phyloP scores from a whole-genome alignment of 129 eudicot species.

The Glebionis coronaria region DNA sequence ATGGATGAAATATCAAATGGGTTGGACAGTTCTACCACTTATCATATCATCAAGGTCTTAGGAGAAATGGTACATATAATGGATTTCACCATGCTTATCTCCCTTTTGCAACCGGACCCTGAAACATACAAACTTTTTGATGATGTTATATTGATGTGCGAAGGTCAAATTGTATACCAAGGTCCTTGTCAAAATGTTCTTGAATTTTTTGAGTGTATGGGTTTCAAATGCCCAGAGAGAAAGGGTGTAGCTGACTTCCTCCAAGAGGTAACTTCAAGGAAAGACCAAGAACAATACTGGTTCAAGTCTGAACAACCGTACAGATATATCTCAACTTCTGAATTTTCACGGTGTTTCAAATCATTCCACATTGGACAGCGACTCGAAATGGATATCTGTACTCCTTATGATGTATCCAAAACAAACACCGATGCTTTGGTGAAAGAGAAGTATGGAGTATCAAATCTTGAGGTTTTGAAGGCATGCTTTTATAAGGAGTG shows the following conservation, averaged over 20 bases:
- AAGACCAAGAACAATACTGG: slow-evolving; percentile 31
- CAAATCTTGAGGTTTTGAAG: slow-evolving; percentile 24
- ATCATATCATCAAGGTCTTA: slow-evolving; percentile 20
- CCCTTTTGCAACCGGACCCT: slow-evolving; percentile 30
- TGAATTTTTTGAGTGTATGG: slow-evolving; percentile 16
- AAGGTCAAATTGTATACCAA: slow-evolving; percentile 30
- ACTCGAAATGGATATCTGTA: slow-evolving; percentile 14
- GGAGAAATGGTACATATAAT: slow-evolving; percentile 23
- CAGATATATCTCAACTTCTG: slow-evolving; percentile 1
- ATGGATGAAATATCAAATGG: slow-evolving; percentile 30
- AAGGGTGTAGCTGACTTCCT: slow-evolving; percentile 29
- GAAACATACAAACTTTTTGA: slow-evolving; percentile 28
- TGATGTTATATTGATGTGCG: slow-evolving; percentile 25
- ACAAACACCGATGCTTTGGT: slow-evolving; percentile 18
- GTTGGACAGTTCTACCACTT: slow-evolving; percentile 31
- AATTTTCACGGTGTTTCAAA: slow-evolving; percentile 16
- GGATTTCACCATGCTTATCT: slow-evolving; percentile 33
- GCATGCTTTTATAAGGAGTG: slow-evolving; percentile 28
- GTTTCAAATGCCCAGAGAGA: slow-evolving; percentile 29
- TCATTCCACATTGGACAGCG: slow-evolving; percentile 19
- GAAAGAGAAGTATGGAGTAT: slow-evolving; percentile 23
- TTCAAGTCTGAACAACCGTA: slow-evolving; percentile 13
- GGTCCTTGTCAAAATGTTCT: slow-evolving; percentile 23
- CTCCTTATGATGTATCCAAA: slow-evolving; percentile 21
- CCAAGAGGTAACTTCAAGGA: slow-evolving; percentile 26